Conservation (phyloP, 2,329 filamentous ascomycete genomes). For the Aspergillus neoniger region DNA sequence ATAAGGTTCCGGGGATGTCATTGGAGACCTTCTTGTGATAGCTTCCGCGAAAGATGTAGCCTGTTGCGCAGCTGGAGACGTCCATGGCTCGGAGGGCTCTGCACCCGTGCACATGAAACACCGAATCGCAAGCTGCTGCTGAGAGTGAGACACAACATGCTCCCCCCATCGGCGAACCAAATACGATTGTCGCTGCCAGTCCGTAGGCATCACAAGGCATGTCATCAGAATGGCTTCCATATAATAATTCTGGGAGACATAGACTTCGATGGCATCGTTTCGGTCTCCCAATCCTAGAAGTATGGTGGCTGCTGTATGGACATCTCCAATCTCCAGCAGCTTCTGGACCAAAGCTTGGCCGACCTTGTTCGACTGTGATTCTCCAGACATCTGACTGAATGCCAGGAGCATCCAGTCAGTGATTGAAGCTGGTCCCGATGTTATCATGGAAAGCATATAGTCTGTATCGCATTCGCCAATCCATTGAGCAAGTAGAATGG, state of each 20-base stretch:
- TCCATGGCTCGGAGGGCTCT: slow-evolving; percentile 84
- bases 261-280: slow-evolving; percentile 94
- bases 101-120: slow-evolving; percentile 89
- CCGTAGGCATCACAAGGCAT: slow-evolving; percentile 75
- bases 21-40: slow-evolving; percentile 27
- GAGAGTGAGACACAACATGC: slow-evolving; percentile 79
- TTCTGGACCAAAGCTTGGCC: slow-evolving; percentile 88
- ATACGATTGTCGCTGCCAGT: slow-evolving; percentile 88
- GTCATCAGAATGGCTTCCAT: slow-evolving; percentile 92
- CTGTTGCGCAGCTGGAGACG: slow-evolving; percentile 74
- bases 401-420: slow-evolving; percentile 97
- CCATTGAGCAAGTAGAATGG: slow-evolving; percentile 88
- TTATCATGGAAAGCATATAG: slow-evolving; percentile 72
- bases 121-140: slow-evolving; percentile 86
- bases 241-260: slow-evolving; percentile 84
- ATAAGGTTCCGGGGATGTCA: slow-evolving; percentile 60
- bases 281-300: slow-evolving; percentile 89
- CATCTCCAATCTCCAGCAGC: slow-evolving; percentile 82
- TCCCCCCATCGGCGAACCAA: slow-evolving; percentile 95
- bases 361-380: slow-evolving; percentile 81
- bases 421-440: slow-evolving; percentile 82
- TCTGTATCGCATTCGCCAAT: slow-evolving; percentile 82
- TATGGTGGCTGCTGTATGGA: slow-evolving; percentile 90
- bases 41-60: slow-evolving; percentile 48
- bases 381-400: slow-evolving; percentile 79